Evolutionary conservation across 2,329 filamentous ascomycete genomes (phyloP).

Genomic region (Trichoderma cornu-damae): DNA sequence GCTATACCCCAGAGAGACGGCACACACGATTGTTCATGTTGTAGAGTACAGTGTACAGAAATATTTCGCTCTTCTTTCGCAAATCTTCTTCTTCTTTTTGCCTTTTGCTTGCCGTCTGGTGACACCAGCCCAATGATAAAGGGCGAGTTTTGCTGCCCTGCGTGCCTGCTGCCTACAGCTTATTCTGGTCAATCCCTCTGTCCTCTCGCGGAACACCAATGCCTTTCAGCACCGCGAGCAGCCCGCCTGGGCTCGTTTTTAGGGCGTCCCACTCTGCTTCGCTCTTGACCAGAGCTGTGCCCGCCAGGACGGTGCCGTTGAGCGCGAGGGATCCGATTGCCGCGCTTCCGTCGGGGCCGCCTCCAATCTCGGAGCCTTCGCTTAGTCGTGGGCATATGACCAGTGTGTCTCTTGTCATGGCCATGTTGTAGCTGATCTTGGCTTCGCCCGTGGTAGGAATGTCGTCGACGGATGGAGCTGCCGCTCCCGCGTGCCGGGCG

Average conservation of each 20-base stretch:
- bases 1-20: not conserved
- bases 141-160: too few relatives aligned
- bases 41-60: not conserved
- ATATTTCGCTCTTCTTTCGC: not conserved
- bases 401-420: conserved; percentile 50
- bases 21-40: not conserved
- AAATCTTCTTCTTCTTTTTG: not conserved
- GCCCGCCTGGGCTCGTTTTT: conserved; percentile 26
- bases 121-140: too few relatives aligned
- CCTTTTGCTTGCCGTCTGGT: too few relatives aligned
- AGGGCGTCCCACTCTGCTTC: conserved; percentile 53
- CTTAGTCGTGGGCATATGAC: conserved; percentile 50
- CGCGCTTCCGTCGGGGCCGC: conserved; percentile 27
- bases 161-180: too few relatives aligned
- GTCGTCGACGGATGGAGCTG: conserved; percentile 20
- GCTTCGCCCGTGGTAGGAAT: conserved; percentile 38
- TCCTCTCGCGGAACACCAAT: conserved; percentile 30
- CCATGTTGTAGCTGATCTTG: conserved; percentile 59
- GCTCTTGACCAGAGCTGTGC: conserved; percentile 58
- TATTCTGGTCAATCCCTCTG: not conserved
- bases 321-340: conserved; percentile 44
- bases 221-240: conserved; percentile 24
- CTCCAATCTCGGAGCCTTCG: conserved; percentile 41
- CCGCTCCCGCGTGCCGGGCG: conserved; percentile 17
- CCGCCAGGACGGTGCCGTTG: conserved; percentile 60